Percentiles rank a stretch among this genome's conserved stretches.
phyloP scores from a whole-genome alignment of 768 basidiomycete genomes.

The Podaxis sp. region DNA sequence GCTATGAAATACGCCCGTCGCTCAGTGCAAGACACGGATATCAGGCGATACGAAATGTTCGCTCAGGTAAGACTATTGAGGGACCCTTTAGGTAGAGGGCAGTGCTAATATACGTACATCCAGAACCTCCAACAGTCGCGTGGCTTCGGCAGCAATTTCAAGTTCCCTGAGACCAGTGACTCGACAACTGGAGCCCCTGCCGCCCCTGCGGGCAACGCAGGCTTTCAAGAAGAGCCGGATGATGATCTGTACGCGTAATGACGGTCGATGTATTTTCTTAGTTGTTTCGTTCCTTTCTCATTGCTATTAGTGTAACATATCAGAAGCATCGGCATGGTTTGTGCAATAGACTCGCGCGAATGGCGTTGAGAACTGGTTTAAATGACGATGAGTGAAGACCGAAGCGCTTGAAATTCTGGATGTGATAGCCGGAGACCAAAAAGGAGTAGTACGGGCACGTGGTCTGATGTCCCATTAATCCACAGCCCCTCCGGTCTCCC shows the following conservation, averaged over 20 bases:
- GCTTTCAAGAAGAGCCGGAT: conserved; percentile 86
- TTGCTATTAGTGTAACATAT: conserved; percentile 13
- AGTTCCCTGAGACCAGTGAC: conserved; percentile 85
- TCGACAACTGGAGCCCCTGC: conserved; percentile 41
- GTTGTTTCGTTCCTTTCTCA: background rate
- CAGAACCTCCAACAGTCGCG: conserved; percentile 90
- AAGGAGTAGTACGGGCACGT: background rate
- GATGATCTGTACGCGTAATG: conserved; percentile 87
- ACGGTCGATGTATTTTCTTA: background rate
- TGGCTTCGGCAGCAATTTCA: conserved; percentile 93
- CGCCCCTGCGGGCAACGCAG: conserved; percentile 57
- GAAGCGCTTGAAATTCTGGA: background rate
- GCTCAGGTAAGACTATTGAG: conserved; percentile 59
- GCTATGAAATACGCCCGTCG: conserved; percentile 98
- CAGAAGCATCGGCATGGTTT: conserved; percentile 9
- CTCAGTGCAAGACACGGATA: conserved; percentile 95
- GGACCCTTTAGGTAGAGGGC: background rate
- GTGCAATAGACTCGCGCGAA: background rate
- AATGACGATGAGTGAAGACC: background rate
- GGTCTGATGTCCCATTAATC: conserved; percentile 1
- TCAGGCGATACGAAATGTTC: conserved; percentile 98
- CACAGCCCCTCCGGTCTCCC: background rate
- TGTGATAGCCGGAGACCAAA: background rate
- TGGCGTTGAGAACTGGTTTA: background rate
- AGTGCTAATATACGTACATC: conserved; percentile 16